These are phyloP conservation scores for Melampsora larici-populina DNA, from an alignment of 1,284 basidiomycete species.

Conservation along the genomic window DNA sequence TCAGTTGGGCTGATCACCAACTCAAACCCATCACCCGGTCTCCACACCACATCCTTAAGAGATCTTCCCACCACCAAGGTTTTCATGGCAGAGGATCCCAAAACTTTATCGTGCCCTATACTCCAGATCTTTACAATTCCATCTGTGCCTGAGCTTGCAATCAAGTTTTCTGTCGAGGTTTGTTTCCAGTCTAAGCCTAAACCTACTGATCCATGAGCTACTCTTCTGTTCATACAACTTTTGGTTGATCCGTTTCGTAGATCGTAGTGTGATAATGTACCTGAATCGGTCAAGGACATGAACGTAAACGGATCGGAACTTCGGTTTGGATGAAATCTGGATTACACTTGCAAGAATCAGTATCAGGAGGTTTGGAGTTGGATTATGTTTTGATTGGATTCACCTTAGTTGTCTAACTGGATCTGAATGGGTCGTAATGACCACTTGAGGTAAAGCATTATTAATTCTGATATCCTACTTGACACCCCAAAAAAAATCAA, in stretches of 20 bases:
- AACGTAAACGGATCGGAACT: constrained; percentile 30
- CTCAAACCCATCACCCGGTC: constrained; percentile 22
- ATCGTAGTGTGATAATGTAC: constrained; percentile 35
- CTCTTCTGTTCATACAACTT: constrained; percentile 25
- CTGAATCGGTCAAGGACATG: constrained; percentile 32
- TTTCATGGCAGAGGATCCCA: constrained; percentile 20
- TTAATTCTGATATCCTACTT: constrained; percentile 19
- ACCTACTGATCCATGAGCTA: constrained; percentile 31
- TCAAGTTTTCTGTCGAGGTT: constrained; percentile 11
- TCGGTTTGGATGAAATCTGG: constrained; percentile 33
- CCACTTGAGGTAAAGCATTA: constrained; percentile 13
- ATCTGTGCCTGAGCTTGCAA: constrained; percentile 26
- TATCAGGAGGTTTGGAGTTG: not conserved
- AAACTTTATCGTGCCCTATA: constrained; percentile 3
- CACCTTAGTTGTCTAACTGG: constrained; percentile 31
- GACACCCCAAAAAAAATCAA: not conserved
- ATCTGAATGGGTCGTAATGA: constrained; percentile 28
- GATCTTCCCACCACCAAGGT: constrained; percentile 25
- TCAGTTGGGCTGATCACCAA: constrained; percentile 33
- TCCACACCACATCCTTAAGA: constrained; percentile 28
- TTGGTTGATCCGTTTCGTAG: constrained; percentile 15
- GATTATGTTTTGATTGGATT: not conserved
- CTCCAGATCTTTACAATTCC: constrained; percentile 38
- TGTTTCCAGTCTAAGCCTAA: constrained; percentile 27
- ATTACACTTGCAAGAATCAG: too few species aligned